These are phyloP conservation scores for Lipomyces oligophaga DNA, from an alignment of 805 yeast genomes.

Conservation along the genomic window DNA sequence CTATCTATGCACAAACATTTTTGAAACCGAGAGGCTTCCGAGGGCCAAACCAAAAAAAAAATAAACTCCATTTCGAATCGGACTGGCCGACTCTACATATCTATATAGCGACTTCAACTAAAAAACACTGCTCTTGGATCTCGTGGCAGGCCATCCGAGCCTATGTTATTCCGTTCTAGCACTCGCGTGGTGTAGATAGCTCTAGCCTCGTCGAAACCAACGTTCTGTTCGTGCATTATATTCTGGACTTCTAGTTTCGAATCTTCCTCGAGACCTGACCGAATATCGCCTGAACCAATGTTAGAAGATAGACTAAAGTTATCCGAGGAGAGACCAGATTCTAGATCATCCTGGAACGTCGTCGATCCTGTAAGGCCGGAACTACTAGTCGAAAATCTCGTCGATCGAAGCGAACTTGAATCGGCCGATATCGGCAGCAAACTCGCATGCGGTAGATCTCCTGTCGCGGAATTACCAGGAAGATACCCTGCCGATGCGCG, in stretches of 20 bases:
- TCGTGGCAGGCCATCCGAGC: conserved; percentile 60
- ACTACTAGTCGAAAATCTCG: background rate
- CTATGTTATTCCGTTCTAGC: conserved; percentile 53
- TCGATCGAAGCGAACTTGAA: background rate
- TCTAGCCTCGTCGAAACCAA: conserved; percentile 70
- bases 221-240: conserved; percentile 50
- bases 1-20: no score
- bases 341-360: conserved; percentile 47
- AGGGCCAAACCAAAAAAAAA: no score
- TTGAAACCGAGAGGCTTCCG: no score
- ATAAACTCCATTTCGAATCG: no score
- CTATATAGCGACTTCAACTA: conserved; percentile 19
- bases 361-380: background rate
- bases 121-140: conserved; percentile 58
- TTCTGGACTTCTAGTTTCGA: conserved; percentile 51
- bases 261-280: conserved; percentile 58
- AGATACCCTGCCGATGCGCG: conserved; percentile 24
- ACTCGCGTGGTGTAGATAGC: conserved; percentile 45
- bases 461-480: conserved; percentile 22
- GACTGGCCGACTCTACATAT: background rate
- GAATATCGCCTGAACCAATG: conserved; percentile 46
- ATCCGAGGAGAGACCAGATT: conserved; percentile 56
- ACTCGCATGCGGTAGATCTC: conserved; percentile 13
- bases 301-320: conserved; percentile 52
- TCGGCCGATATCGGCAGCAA: conserved; percentile 13